phyloP scores from a whole-genome alignment of 495 filamentous ascomycete genomes.

The Chaetomium cochliodes region DNA sequence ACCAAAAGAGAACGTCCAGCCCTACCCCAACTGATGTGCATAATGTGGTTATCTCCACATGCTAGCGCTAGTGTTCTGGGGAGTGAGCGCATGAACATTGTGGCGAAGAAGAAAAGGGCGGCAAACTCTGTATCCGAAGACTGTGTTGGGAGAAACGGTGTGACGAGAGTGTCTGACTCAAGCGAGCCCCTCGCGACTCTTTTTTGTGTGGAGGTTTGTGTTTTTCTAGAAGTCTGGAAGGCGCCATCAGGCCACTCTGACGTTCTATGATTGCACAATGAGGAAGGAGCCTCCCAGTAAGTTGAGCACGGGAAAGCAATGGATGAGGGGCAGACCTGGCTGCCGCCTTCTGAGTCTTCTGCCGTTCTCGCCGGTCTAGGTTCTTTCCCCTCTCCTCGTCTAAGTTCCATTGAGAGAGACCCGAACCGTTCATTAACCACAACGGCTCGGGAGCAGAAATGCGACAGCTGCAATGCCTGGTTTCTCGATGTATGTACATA shows the following conservation, averaged over 20 bases:
- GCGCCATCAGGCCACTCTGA: conserved; percentile 4
- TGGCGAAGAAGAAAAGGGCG: conserved; percentile 2
- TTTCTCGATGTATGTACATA: background rate
- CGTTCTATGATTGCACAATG: background rate
- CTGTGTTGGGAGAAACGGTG: background rate
- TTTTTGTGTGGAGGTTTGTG: background rate
- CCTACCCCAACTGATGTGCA: conserved; percentile 3
- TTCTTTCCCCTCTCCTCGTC: no score
- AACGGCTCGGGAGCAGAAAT: conserved; percentile 7
- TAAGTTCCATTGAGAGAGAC: background rate
- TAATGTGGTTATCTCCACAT: background rate
- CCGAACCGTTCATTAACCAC: background rate
- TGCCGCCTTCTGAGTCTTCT: background rate
- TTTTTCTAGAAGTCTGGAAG: background rate
- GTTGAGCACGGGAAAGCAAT: background rate
- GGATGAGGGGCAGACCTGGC: background rate
- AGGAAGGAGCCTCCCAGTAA: background rate
- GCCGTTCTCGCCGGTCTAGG: no score
- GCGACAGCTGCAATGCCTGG: background rate
- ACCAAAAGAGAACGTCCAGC: background rate
- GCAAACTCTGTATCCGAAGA: no score
- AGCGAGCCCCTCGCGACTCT: background rate
- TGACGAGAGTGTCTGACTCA: background rate
- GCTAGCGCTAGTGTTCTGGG: background rate
- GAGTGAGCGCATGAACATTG: conserved; percentile 6